Conservation (phyloP, 2,329 filamentous ascomycete genomes). For the Teratosphaeria gauchensis region DNA sequence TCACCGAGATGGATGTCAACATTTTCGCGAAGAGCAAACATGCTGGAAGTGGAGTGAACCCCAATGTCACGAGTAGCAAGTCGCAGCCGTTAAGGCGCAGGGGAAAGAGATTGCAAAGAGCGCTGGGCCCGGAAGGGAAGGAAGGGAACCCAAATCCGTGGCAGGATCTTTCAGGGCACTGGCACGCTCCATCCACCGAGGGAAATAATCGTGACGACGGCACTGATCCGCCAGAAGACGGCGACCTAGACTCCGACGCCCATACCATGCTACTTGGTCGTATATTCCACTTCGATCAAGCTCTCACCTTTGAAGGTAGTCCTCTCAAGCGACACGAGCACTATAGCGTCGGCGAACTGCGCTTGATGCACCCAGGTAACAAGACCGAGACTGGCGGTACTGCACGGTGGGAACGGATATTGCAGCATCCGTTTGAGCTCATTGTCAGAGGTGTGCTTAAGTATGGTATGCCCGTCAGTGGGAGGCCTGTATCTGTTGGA, state of each 20-base stretch:
- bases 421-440: conserved; percentile 86
- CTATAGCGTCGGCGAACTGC: conserved; percentile 71
- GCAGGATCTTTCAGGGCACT: conserved; percentile 17
- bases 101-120: neutral
- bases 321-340: conserved; percentile 68
- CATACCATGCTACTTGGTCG: conserved; percentile 89
- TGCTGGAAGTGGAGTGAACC: conserved; percentile 44
- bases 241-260: conserved; percentile 49
- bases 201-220: conserved; percentile 11
- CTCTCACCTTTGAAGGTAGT: conserved; percentile 79
- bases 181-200: conserved; percentile 10
- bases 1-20: conserved; percentile 80
- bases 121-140: neutral
- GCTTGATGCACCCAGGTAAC: conserved; percentile 75
- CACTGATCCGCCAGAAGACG: conserved; percentile 33
- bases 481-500: conserved; percentile 43
- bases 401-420: conserved; percentile 79
- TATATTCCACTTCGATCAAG: conserved; percentile 77
- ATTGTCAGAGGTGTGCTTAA: conserved; percentile 86
- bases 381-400: conserved; percentile 72
- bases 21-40: conserved; percentile 92
- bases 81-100: neutral
- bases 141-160: conserved; percentile 1
- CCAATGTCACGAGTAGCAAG: neutral
- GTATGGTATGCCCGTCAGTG: conserved; percentile 58